A percentile compares a stretch with the other conserved stretches of the same genome.
Evolutionary conservation across 2,329 filamentous ascomycete species (phyloP).

Genomic region (Zymoseptoria pseudotritici): DNA sequence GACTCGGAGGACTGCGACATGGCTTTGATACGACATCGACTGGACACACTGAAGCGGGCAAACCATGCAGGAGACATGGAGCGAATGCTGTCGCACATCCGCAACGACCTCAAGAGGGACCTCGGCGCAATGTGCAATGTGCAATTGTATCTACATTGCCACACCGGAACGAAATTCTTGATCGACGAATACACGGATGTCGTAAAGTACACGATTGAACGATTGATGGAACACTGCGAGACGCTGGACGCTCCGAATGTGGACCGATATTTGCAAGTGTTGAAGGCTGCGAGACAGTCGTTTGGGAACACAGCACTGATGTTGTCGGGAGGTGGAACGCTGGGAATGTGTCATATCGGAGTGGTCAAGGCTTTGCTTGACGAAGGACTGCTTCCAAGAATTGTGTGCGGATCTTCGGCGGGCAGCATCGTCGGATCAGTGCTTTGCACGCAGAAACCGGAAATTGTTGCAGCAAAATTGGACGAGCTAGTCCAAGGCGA

Average conservation of each 20-base stretch:
- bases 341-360: conserved; percentile 21
- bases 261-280: conserved; percentile 10
- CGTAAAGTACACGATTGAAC: conserved; percentile 20
- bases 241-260: conserved; percentile 3
- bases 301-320: conserved; percentile 20
- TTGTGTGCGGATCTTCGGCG: conserved; percentile 19
- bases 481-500: conserved; percentile 16
- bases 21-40: conserved; percentile 9
- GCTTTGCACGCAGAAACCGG: conserved; percentile 17
- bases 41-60: conserved; percentile 14
- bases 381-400: conserved; percentile 13
- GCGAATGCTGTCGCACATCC: conserved; percentile 15
- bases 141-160: conserved; percentile 15
- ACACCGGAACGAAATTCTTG: conserved; percentile 15
- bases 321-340: conserved; percentile 19
- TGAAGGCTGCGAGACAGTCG: conserved; percentile 14
- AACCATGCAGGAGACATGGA: conserved; percentile 13
- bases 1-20: conserved; percentile 14
- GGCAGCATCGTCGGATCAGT: conserved; percentile 20
- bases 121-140: conserved; percentile 18
- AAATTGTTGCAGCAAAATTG: conserved; percentile 12
- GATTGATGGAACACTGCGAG: conserved; percentile 15
- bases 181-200: conserved; percentile 20
- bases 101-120: conserved; percentile 16
- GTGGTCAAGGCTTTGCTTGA: conserved; percentile 16